A percentile compares a stretch with the other conserved stretches of the same genome.
Evolutionary conservation across 768 basidiomycete genomes (phyloP).

Genomic region (Naganishia friedmannii): DNA sequence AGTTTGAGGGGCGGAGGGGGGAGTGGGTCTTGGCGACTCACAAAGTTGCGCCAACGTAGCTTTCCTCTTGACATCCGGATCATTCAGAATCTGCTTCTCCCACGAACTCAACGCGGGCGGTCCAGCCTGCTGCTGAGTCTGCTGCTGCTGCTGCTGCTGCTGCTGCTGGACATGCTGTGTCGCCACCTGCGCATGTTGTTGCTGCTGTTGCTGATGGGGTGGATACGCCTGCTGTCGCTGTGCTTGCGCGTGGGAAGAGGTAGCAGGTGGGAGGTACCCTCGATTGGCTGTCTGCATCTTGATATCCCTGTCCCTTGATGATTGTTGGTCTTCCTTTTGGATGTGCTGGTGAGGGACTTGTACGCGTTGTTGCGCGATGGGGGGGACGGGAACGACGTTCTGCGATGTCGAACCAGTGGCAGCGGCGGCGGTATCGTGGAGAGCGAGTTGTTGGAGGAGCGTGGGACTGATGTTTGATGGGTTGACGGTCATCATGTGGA

Average conservation of each 20-base stretch:
- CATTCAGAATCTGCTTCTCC: slow-evolving; percentile 82
- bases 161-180: slow-evolving; percentile 15
- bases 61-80: slow-evolving; percentile 84
- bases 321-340: background rate
- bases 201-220: slow-evolving; percentile 13
- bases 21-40: slow-evolving; percentile 53
- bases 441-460: slow-evolving; percentile 44
- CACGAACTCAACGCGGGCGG: slow-evolving; percentile 55
- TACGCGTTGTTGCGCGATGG: slow-evolving; percentile 22
- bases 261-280: slow-evolving; percentile 16
- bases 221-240: slow-evolving; percentile 24
- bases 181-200: background rate
- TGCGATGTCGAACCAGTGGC: slow-evolving; percentile 14
- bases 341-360: slow-evolving; percentile 25
- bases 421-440: slow-evolving; percentile 43
- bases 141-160: slow-evolving; percentile 14
- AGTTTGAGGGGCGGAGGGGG: too few relatives aligned
- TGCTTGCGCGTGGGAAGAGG: slow-evolving; percentile 16
- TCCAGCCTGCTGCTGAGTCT: background rate
- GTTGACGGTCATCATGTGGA: slow-evolving; percentile 78
- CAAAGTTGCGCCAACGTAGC: slow-evolving; percentile 90
- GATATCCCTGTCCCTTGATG: slow-evolving; percentile 42
- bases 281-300: slow-evolving; percentile 44
- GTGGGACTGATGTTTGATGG: slow-evolving; percentile 40
- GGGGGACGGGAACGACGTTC: slow-evolving; percentile 31